Evolutionary conservation across 257 asterid species (phyloP).

Genomic region (Solanum pennellii): DNA sequence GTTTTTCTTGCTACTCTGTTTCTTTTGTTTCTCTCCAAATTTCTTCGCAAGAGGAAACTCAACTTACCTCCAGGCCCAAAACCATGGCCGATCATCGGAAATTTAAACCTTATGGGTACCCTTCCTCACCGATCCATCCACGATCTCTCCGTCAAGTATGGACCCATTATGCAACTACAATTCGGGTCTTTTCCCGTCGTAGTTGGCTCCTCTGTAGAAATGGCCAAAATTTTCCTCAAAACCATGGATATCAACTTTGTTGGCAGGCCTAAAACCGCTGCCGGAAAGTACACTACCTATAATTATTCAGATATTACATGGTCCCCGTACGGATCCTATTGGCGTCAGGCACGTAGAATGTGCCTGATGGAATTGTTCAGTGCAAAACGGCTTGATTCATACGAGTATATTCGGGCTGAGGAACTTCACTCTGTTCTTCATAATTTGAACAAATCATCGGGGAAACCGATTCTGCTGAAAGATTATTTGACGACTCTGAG

Average conservation of each 20-base stretch:
- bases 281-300: slow-evolving; percentile 33
- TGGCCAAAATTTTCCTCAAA: slow-evolving; percentile 32
- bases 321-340: slow-evolving; percentile 39
- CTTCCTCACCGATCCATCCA: slow-evolving; percentile 35
- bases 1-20: slow-evolving; percentile 2
- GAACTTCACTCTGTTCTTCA: slow-evolving; percentile 17
- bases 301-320: slow-evolving; percentile 34
- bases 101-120: slow-evolving; percentile 23
- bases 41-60: slow-evolving; percentile 15
- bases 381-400: slow-evolving; percentile 18
- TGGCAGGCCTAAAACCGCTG: slow-evolving; percentile 32
- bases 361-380: slow-evolving; percentile 29
- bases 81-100: slow-evolving; percentile 42
- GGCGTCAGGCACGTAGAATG: slow-evolving; percentile 42
- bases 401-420: slow-evolving; percentile 20
- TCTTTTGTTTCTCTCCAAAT: slow-evolving; percentile 16
- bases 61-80: slow-evolving; percentile 36
- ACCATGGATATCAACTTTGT: slow-evolving; percentile 29
- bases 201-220: slow-evolving; percentile 32
- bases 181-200: slow-evolving; percentile 33
- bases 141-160: slow-evolving; percentile 20
- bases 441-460: slow-evolving; percentile 7
- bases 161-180: slow-evolving; percentile 26
- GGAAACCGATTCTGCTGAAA: slow-evolving; percentile 11
- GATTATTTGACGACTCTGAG: slow-evolving; percentile 29